Evolutionary conservation across 2,329 filamentous ascomycete genomes (phyloP), one percentile per base, ranked within the genome.

Genomic region (Pestalotiopsis sp.): DNA sequence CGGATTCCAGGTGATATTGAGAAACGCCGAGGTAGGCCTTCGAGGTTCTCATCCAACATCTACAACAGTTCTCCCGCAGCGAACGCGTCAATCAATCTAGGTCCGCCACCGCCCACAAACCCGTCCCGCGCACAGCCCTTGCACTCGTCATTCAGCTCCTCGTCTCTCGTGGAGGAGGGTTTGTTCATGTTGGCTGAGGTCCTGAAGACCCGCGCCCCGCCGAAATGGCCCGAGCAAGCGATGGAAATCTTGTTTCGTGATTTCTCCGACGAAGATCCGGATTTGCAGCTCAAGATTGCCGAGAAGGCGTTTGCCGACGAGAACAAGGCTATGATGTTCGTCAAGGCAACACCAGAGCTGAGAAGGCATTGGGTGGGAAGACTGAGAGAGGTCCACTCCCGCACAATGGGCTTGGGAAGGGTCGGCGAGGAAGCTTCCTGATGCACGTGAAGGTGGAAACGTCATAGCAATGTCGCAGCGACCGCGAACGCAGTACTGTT

Each of bases 261-360:
- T 69, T 90, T 90, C 73, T 78, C 82, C 14, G 82, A 85, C 62
- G 87, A 89, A 71, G 86, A 89, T 69, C 79, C 85, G 69, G 87
- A 90, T 72, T 74, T 90, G 67, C 87, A 89, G 79, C 80, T 90
- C 52, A 87, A 86, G 76, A 87, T 90, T 41, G 86, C 87, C 0
- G 87, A 90, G 75, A 86, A 86, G 70, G 83, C 87, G 1, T 80
- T 90, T 31, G 83, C 85, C n/a, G 85, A 89, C 71, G 85, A 88
- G 71, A 86, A 85, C 74, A 89, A 88, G 74, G 88, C 87, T 38
- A 86, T 89, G 82, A 83, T 89, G 57, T 90, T 89, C 71, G 88
- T 87, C 79, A 89, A 89, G 79, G 89, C 89, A 86, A 84, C 87
- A 0, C 77, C 81, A 2, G 75, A 77, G 12, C 76, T 90, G 69